These are phyloP conservation scores for Dothideomycetes sp. DNA, from an alignment of 2,329 filamentous ascomycete genomes.

Conservation along the genomic window DNA sequence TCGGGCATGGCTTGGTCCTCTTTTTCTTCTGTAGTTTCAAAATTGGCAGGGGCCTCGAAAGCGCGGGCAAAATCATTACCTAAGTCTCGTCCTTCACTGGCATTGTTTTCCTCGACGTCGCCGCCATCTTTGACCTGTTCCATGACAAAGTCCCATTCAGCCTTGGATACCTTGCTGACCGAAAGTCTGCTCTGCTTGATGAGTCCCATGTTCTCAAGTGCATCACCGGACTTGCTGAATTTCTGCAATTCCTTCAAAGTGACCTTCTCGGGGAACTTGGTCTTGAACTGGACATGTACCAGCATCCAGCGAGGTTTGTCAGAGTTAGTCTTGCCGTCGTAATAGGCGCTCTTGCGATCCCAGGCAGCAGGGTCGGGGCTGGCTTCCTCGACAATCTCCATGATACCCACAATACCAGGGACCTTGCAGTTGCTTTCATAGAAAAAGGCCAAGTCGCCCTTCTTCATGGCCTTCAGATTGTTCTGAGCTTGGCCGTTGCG, in stretches of 20 bases:
- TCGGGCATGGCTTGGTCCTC: neutral
- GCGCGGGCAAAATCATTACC: constrained; percentile 8
- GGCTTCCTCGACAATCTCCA: constrained; percentile 72
- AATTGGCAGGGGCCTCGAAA: constrained; percentile 5
- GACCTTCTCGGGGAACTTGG: constrained; percentile 66
- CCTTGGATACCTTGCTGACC: constrained; percentile 55
- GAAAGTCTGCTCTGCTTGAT: constrained; percentile 74
- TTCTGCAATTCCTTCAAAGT: constrained; percentile 60
- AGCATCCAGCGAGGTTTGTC: constrained; percentile 72
- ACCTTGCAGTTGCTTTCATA: constrained; percentile 92
- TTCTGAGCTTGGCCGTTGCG: constrained; percentile 57
- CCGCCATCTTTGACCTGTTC: constrained; percentile 20
- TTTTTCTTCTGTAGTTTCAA: constrained; percentile 1
- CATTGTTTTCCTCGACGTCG: constrained; percentile 5
- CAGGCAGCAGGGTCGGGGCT: constrained; percentile 67
- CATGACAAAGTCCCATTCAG: constrained; percentile 56
- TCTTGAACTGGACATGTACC: constrained; percentile 78
- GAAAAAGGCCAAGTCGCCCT: constrained; percentile 88
- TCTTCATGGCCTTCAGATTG: constrained; percentile 83
- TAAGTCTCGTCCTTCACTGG: neutral
- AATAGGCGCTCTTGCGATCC: constrained; percentile 65
- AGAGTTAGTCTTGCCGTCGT: constrained; percentile 57
- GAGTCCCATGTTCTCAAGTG: constrained; percentile 54
- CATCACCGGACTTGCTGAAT: constrained; percentile 45
- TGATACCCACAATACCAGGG: constrained; percentile 58